phyloP scores from a whole-genome alignment of 2,329 filamentous ascomycete species.

The Fusarium sp. region DNA sequence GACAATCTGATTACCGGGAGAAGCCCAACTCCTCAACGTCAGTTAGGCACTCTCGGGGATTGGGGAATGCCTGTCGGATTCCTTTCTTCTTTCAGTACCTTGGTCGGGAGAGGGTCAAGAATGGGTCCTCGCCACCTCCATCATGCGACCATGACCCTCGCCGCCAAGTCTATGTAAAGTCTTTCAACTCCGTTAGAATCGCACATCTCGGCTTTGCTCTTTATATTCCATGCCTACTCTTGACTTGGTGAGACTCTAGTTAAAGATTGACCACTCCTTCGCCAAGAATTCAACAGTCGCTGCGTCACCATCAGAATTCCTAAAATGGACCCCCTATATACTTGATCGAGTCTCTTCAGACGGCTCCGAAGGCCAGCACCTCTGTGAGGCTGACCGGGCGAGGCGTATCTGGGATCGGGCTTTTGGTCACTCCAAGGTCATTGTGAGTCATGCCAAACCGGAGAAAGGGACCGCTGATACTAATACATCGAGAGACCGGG shows the following conservation, averaged over 20 bases:
- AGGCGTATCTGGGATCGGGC: too few relatives aligned
- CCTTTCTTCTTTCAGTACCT: neutral
- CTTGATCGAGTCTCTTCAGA: too few relatives aligned
- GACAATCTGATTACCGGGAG: neutral
- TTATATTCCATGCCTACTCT: neutral
- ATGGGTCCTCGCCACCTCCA: neutral
- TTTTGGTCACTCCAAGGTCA: neutral
- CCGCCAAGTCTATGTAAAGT: accelerated
- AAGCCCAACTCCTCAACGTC: neutral
- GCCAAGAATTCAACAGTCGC: neutral
- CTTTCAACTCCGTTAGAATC: neutral
- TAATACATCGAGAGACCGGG: neutral
- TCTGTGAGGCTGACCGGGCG: too few relatives aligned
- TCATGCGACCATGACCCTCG: neutral
- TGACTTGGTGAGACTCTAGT: neutral
- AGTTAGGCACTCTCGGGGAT: neutral
- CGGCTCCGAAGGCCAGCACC: too few relatives aligned
- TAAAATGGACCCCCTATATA: neutral
- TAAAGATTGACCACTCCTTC: neutral
- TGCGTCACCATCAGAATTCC: neutral
- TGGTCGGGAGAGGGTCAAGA: neutral
- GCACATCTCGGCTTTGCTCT: neutral
- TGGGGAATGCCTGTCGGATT: neutral
- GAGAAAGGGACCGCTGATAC: neutral
- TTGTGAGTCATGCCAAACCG: neutral